Conservation (phyloP, 176 grass and related monocot genomes). For the Carex scoparia region DNA sequence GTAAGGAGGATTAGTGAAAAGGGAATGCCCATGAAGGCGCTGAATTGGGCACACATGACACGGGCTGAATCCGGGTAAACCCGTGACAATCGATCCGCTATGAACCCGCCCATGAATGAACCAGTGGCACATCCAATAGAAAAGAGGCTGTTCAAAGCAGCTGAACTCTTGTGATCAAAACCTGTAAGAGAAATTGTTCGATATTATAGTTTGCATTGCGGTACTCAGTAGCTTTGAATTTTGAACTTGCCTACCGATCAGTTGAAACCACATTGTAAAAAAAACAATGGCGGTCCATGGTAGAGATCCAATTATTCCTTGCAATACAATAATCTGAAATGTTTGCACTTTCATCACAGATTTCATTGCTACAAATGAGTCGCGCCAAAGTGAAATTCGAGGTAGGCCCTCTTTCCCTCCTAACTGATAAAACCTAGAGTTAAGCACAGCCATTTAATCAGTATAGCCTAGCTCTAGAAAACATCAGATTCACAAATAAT, state of each 20-base stretch:
- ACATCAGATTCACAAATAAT: not conserved
- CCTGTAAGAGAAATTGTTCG: constrained; percentile 33
- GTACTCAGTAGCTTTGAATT: not conserved
- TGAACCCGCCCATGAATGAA: constrained; percentile 57
- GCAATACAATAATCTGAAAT: constrained; percentile 95
- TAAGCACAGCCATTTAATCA: not conserved
- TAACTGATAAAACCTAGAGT: not conserved
- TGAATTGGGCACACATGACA: constrained; percentile 90
- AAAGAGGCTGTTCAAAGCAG: constrained; percentile 80
- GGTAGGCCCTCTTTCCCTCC: constrained; percentile 45
- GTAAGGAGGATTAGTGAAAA: constrained; percentile 80
- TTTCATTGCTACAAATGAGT: constrained; percentile 68
- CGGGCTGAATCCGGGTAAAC: constrained; percentile 57
- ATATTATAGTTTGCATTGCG: not conserved
- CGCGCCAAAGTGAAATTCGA: constrained; percentile 52
- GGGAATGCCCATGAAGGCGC: constrained; percentile 93
- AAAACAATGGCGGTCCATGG: constrained; percentile 93
- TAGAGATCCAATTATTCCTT: constrained; percentile 83
- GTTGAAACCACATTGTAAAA: constrained; percentile 98
- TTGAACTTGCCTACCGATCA: constrained; percentile 55
- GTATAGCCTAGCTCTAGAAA: not conserved
- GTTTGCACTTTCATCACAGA: constrained; percentile 83
- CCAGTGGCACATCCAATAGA: constrained; percentile 75
- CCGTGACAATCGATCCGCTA: constrained; percentile 63
- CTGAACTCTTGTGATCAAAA: constrained; percentile 77